Base-by-base conservation (phyloP, 2,329 filamentous ascomycete genomes). In the Spiromastix sp. region DNA sequence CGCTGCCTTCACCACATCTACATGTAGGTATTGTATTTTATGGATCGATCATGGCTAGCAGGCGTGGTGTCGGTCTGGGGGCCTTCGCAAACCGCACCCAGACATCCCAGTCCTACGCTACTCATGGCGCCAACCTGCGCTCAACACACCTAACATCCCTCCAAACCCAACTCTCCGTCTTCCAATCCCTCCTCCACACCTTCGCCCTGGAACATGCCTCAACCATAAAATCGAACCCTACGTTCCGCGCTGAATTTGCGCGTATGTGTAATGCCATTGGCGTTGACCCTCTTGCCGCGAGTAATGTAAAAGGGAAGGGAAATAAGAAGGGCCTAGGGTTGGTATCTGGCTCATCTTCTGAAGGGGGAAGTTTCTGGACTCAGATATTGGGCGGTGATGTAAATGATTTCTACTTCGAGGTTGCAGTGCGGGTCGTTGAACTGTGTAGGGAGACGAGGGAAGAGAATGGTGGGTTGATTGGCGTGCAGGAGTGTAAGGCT, bases 231-330 rank as follows among this genome's bases (percentile, higher is more conserved):
- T 93, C 86, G 2, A 87, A 96, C 57, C 91, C 91, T 4, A 81
- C 77, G 6, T 98, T 98, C 61, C 85, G 91, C 42, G 86, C 89
- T 21, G 89, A 98, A 61, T 98, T 98, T 55, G 89, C 91, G 3
- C 85, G 89, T 57, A 98, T 98, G 91, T 98, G 91, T 64, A 78
- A 86, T 51, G 86, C 87, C 43, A 95, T 98, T 47, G 91, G 91
- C 32, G 86, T 98, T 9, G 91, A 98, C 58, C 93, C 91, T 2
- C 70, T 98, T 12, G 85, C 86, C n/a, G 77, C 72, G 38, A 71
- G 66, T 48, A 76, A 70, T 50, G 61, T 64, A 41, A 57, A 66
- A 47, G 66, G 67, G 34, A 66, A 66, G 42, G 59, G 60, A 27
- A 65, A 61, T 30, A 63, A 58, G 3, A 67, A 44, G 56, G 64